A percentile compares a stretch with the other conserved stretches of the same genome.
Evolutionary conservation across 495 filamentous ascomycete species (phyloP).

Genomic region (Haplographium delicatum): DNA sequence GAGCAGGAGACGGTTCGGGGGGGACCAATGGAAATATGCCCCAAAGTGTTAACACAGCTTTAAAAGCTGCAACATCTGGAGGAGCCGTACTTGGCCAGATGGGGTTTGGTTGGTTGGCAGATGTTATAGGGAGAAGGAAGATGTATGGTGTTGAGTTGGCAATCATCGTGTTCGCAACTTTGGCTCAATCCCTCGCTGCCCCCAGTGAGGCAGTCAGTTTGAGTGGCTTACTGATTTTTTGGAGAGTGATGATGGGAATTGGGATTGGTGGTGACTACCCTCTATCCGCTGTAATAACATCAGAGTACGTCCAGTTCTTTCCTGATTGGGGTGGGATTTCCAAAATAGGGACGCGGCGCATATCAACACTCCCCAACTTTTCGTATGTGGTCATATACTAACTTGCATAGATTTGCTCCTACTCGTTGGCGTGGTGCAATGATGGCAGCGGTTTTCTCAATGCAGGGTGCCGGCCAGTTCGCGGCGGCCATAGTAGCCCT

Average conservation of each 20-base stretch:
- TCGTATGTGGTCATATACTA: too few relatives aligned
- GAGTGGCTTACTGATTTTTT: constrained; percentile 72
- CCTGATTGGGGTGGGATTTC: background rate
- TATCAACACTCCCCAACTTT: too few relatives aligned
- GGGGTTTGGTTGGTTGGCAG: constrained; percentile 62
- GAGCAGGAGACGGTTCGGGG: too few relatives aligned
- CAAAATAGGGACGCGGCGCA: too few relatives aligned
- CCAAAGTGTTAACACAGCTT: constrained; percentile 54
- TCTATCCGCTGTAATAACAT: constrained; percentile 72
- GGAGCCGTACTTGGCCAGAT: constrained; percentile 72
- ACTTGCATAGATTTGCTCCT: constrained; percentile 57
- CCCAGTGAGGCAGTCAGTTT: constrained; percentile 54
- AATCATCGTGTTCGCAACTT: constrained; percentile 64
- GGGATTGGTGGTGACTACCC: constrained; percentile 80
- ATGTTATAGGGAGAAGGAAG: constrained; percentile 62
- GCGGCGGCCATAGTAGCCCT: constrained; percentile 66
- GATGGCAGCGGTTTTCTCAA: constrained; percentile 84
- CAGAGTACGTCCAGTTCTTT: constrained; percentile 50
- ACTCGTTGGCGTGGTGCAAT: constrained; percentile 83
- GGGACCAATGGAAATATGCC: constrained; percentile 48
- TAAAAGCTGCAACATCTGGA: constrained; percentile 70
- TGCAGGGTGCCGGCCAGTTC: constrained; percentile 68
- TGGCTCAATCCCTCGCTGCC: constrained; percentile 56
- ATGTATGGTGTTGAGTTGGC: constrained; percentile 78
- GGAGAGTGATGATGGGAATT: constrained; percentile 66